Base-by-base conservation (phyloP, 192 early-diverging fungal genomes). In the Chytriomyces hyalinus region DNA sequence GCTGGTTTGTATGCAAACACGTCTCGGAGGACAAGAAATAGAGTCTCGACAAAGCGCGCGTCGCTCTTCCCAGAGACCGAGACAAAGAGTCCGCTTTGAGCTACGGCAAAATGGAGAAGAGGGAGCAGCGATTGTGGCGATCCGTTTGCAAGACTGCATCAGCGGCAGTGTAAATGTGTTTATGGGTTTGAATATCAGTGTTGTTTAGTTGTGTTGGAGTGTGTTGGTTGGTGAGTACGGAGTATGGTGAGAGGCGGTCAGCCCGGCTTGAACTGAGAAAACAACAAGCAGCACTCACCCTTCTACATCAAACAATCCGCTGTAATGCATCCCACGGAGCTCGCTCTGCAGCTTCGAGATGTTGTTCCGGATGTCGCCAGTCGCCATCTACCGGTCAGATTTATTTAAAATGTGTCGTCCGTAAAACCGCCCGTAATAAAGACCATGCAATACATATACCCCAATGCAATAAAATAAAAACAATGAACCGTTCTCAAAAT, bases 301-400 rank as follows among this genome's bases (percentile, higher is more conserved):
- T 77, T 80, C 72, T 65, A 70, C 17, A 59, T 86, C 84, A 15
- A 84, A 70, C 6, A 62, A 65, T 7, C 80, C 83, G 10, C 24
- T 17, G 75, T 85, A 88, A 50, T 78, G 69, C 22, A 89, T 48
- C 44, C 51, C 8, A 11, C 78, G 67, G 22, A 90, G 78, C 6
- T 79, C 83, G 20, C 78, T 15, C 61, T 89, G 79, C 9, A 86
- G 28, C 66, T 84, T 87, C 10, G 67, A 43, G 5, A 90, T 78
- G 74, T 87, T 89, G 79, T 88, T 88, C n/a, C 70, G 49, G 36
- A 90, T 50, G 76, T 90, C 88, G 7, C 88, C 88, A 7, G 88
- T 89, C 9, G 83, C 44, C 7, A 61, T 63, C 68, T 47, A 46
- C 5, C 43, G 11, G 11, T n/a, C 4, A 20, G 53, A 20, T 57